Percentiles rank a stretch among this genome's conserved stretches.
phyloP scores from a whole-genome alignment of 2,329 filamentous ascomycete genomes.

The Pleoardoris graminearum region DNA sequence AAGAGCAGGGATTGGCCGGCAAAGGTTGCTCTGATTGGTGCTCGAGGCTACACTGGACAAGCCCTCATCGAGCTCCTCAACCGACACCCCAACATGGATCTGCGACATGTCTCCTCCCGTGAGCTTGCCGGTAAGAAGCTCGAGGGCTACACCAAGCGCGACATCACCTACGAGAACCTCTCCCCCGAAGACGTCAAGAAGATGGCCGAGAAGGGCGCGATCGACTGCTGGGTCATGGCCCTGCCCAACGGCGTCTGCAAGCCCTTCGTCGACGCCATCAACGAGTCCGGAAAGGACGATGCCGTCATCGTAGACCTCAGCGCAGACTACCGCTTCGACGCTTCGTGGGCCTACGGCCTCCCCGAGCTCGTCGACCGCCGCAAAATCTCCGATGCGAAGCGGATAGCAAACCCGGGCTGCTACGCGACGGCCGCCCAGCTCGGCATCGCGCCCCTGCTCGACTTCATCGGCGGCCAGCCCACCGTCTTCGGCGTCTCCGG shows the following conservation, averaged over 20 bases:
- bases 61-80: constrained; percentile 87
- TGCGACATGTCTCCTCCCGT: constrained; percentile 89
- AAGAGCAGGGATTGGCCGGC: constrained; percentile 78
- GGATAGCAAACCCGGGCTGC: constrained; percentile 92
- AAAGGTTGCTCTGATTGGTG: constrained; percentile 84
- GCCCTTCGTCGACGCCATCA: constrained; percentile 87
- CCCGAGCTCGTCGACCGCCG: constrained; percentile 80
- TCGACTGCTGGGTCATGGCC: constrained; percentile 98
- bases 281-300: constrained; percentile 64
- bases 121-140: constrained; percentile 87
- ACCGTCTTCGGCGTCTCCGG: constrained; percentile 89
- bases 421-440: constrained; percentile 93
- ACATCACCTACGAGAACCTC: constrained; percentile 91
- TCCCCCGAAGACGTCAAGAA: constrained; percentile 81
- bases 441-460: constrained; percentile 79
- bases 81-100: constrained; percentile 84
- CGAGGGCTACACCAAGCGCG: constrained; percentile 85
- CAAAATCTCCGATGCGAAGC: constrained; percentile 74
- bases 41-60: constrained; percentile 92
- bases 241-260: constrained; percentile 94
- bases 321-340: constrained; percentile 93
- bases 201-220: constrained; percentile 80
- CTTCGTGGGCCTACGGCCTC: constrained; percentile 84
- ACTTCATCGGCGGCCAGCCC: constrained; percentile 76
- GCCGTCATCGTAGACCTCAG: constrained; percentile 90